These are phyloP conservation scores for Rhizophora apiculata DNA, from an alignment of 345 rosid genomes.

Conservation along the genomic window DNA sequence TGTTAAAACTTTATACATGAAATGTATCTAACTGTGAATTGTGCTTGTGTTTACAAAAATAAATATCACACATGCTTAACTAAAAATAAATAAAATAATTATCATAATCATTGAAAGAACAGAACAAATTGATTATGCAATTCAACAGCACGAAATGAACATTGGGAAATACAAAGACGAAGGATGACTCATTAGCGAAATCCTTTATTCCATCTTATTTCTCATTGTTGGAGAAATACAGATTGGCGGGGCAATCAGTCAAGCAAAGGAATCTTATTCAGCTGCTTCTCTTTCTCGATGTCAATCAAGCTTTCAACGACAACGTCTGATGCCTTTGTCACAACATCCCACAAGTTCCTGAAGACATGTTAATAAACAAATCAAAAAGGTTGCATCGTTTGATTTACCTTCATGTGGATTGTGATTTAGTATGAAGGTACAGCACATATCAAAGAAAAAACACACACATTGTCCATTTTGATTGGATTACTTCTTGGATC, in stretches of 20 bases:
- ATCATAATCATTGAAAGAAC: neutral
- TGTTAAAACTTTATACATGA: too few species aligned
- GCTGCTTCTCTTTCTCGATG: conserved; percentile 38
- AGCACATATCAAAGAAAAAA: too few species aligned
- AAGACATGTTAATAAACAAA: neutral
- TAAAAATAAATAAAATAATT: neutral
- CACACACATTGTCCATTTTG: too few species aligned
- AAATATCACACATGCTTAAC: neutral
- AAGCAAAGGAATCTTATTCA: conserved; percentile 6
- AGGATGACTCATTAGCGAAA: neutral
- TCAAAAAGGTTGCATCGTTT: neutral
- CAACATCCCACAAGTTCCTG: conserved; percentile 66
- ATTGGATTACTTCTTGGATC: too few species aligned
- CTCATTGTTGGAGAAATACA: neutral
- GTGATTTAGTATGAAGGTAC: neutral
- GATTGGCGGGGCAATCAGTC: neutral
- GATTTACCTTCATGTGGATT: neutral
- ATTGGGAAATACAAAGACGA: neutral
- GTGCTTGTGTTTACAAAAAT: neutral
- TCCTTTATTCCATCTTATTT: neutral
- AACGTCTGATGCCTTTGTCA: conserved; percentile 52
- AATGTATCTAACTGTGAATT: too few species aligned
- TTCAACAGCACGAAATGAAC: neutral
- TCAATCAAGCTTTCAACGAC: conserved; percentile 53
- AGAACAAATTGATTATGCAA: neutral